These are phyloP conservation scores for Pseudomicrostroma phylloplanum DNA, from an alignment of 1,284 basidiomycete genomes.

Conservation along the genomic window DNA sequence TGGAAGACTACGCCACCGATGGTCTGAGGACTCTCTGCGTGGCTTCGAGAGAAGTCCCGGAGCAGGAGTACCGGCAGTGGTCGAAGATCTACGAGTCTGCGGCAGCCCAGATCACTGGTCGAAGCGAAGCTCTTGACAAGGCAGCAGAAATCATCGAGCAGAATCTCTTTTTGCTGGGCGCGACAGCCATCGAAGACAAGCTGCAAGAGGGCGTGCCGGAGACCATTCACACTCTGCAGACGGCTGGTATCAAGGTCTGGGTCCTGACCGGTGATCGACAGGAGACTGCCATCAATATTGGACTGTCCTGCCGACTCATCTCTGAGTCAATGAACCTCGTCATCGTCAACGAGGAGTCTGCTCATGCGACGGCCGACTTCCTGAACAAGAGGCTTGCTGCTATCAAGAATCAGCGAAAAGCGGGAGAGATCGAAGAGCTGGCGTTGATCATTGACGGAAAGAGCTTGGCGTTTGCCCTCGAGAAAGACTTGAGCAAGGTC, in stretches of 20 bases:
- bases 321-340: conserved; percentile 98
- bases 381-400: conserved; percentile 79
- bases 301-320: conserved; percentile 90
- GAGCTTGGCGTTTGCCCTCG: conserved; percentile 82
- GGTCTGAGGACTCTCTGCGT: conserved; percentile 94
- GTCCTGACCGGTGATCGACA: conserved; percentile 95
- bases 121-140: conserved; percentile 85
- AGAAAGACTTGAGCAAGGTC: conserved; percentile 78
- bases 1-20: conserved; percentile 77
- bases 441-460: conserved; percentile 96
- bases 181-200: conserved; percentile 97
- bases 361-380: conserved; percentile 76
- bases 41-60: conserved; percentile 82
- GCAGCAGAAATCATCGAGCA: conserved; percentile 94
- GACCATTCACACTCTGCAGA: conserved; percentile 92
- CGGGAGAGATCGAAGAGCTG: conserved; percentile 87
- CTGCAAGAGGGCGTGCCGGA: conserved; percentile 98
- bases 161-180: conserved; percentile 83
- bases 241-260: conserved; percentile 99
- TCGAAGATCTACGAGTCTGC: conserved; percentile 79
- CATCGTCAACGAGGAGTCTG: conserved; percentile 79
- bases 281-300: conserved; percentile 99
- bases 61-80: conserved; percentile 88
- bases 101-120: conserved; percentile 82
- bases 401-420: conserved; percentile 82